phyloP scores from a whole-genome alignment of 2,329 filamentous ascomycete species.

The Fusarium drepaniforme region DNA sequence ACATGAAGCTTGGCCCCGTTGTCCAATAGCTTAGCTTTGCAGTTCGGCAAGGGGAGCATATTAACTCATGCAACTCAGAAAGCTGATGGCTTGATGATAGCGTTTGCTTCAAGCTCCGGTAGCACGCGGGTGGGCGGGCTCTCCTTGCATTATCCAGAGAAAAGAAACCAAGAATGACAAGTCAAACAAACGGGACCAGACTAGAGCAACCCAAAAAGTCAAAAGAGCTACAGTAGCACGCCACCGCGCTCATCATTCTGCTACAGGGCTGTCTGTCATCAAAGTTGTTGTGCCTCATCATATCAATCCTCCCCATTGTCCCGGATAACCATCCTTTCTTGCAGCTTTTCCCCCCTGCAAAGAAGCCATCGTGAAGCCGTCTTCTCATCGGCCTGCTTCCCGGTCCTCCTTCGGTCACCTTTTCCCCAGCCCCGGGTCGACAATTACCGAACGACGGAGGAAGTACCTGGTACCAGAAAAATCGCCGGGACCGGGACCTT shows the following conservation, averaged over 20 bases:
- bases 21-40: background rate
- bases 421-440: slow-evolving; percentile 20
- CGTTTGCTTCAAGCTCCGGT: background rate
- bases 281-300: slow-evolving; percentile 7
- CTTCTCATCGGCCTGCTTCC: slow-evolving; percentile 13
- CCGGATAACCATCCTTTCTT: background rate
- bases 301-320: background rate
- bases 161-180: slow-evolving; percentile 15
- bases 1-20: background rate
- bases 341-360: background rate
- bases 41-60: background rate
- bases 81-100: background rate
- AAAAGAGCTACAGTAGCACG: slow-evolving; percentile 25
- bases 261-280: background rate
- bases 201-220: slow-evolving; percentile 19
- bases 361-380: slow-evolving; percentile 32
- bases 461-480: slow-evolving; percentile 31
- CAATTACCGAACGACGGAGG: slow-evolving; percentile 33
- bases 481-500: slow-evolving; percentile 11
- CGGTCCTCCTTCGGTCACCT: slow-evolving; percentile 4
- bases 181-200: slow-evolving; percentile 17
- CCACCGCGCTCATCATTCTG: slow-evolving; percentile 33
- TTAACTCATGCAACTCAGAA: background rate
- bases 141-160: slow-evolving; percentile 34
- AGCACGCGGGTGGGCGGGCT: slow-evolving; percentile 20